Evolutionary conservation across 768 basidiomycete genomes (phyloP).

Genomic region (Hericium erinaceus): DNA sequence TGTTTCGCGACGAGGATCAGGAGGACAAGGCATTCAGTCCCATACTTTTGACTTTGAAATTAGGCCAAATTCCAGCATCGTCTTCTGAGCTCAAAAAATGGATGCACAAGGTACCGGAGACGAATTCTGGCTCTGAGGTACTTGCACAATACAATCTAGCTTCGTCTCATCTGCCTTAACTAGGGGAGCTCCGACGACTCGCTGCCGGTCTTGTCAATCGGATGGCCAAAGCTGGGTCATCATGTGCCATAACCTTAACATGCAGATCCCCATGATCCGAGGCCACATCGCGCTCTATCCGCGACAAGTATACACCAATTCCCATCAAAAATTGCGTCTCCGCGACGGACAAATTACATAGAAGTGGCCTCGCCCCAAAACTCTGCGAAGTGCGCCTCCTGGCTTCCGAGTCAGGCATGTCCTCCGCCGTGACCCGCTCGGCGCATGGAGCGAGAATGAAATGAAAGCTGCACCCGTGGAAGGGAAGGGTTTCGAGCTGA

Average conservation of each 20-base stretch:
- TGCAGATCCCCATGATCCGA: too few relatives aligned
- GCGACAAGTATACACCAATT: background rate
- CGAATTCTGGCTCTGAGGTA: background rate
- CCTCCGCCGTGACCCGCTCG: constrained; percentile 7
- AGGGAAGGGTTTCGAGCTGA: constrained; percentile 29
- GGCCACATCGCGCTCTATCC: background rate
- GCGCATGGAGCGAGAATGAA: constrained; percentile 1
- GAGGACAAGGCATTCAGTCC: too few relatives aligned
- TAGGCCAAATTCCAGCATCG: too few relatives aligned
- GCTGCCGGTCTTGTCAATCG: too few relatives aligned
- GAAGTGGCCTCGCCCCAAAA: constrained; percentile 40
- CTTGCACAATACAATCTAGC: background rate
- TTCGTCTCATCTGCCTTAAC: background rate
- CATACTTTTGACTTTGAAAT: too few relatives aligned
- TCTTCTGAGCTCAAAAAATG: too few relatives aligned
- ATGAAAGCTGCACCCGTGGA: constrained; percentile 21
- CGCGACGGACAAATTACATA: constrained; percentile 30
- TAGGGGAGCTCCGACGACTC: too few relatives aligned
- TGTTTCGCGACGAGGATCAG: too few relatives aligned
- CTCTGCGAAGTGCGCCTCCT: constrained; percentile 11
- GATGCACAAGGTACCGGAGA: background rate
- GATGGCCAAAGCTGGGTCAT: too few relatives aligned
- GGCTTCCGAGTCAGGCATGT: constrained; percentile 1
- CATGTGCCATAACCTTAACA: too few relatives aligned
- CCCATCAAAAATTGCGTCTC: background rate